phyloP scores from a whole-genome alignment of 257 asterid genomes.

The Sherardia arvensis region DNA sequence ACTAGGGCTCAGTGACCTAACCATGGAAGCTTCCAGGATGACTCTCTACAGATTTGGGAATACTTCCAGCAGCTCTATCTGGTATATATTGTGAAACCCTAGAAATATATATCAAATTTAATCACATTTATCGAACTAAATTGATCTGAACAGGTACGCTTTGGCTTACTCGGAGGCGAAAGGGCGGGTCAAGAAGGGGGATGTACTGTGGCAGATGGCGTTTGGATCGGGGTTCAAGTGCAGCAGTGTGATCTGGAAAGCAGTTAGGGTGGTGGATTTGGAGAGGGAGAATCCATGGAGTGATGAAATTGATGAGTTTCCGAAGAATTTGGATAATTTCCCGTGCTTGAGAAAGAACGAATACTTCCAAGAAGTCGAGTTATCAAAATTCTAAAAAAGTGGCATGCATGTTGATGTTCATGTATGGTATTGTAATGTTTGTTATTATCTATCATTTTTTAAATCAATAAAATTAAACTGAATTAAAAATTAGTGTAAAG shows the following conservation, averaged over 20 bases:
- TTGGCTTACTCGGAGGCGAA: constrained; percentile 40
- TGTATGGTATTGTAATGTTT: too few species aligned
- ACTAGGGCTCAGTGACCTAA: constrained; percentile 29
- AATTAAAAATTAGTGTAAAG: too few species aligned
- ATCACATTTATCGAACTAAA: too few species aligned
- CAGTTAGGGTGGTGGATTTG: background rate
- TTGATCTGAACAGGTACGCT: constrained; percentile 7
- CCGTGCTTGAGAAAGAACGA: too few species aligned
- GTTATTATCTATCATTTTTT: too few species aligned
- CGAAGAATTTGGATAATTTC: constrained; percentile 4
- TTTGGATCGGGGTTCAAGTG: background rate
- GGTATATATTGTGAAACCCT: too few species aligned
- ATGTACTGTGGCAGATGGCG: constrained; percentile 10
- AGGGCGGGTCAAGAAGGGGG: constrained; percentile 36
- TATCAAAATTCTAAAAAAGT: too few species aligned
- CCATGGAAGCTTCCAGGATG: constrained; percentile 52
- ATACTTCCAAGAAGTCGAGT: too few species aligned
- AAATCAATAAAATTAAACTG: too few species aligned
- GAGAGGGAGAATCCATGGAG: constrained; percentile 22
- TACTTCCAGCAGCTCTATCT: constrained; percentile 39
- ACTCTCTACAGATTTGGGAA: constrained; percentile 30
- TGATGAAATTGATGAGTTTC: constrained; percentile 41
- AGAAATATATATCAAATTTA: too few species aligned
- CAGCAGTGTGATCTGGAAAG: background rate
- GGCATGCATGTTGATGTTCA: too few species aligned